Conservation (phyloP, 108 stramenopile species). For the Ochromonas danica region DNA sequence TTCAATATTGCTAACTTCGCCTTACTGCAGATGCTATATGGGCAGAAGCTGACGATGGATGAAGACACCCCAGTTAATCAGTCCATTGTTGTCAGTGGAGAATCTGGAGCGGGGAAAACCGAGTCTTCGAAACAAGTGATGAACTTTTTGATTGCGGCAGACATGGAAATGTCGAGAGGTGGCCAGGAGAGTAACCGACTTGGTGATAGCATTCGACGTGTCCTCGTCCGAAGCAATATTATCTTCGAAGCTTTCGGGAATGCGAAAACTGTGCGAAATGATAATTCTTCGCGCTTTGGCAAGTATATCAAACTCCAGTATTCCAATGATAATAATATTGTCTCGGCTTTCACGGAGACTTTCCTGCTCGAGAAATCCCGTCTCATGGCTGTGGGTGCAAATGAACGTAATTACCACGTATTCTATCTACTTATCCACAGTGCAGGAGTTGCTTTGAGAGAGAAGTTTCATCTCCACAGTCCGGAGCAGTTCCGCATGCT, state of each 20-base stretch:
- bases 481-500: not conserved
- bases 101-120: constrained; percentile 68
- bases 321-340: constrained; percentile 37
- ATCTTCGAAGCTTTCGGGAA: constrained; percentile 66
- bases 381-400: constrained; percentile 69
- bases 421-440: constrained; percentile 79
- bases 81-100: constrained; percentile 64
- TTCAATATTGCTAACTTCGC: constrained; percentile 73
- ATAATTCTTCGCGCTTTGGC: constrained; percentile 66
- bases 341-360: constrained; percentile 61
- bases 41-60: not conserved
- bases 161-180: not conserved
- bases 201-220: constrained; percentile 38
- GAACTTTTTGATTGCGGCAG: constrained; percentile 52
- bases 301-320: constrained; percentile 66
- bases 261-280: constrained; percentile 65
- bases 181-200: not conserved
- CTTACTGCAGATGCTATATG: constrained; percentile 57
- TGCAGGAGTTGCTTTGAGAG: not conserved
- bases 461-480: not conserved
- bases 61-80: constrained; percentile 44
- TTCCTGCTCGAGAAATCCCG: constrained; percentile 91
- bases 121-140: constrained; percentile 56
- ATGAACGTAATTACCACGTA: constrained; percentile 90
- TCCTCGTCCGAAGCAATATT: constrained; percentile 58